phyloP scores from a whole-genome alignment of 108 stramenopile species.

The Cyclostephanos invisitatus region DNA sequence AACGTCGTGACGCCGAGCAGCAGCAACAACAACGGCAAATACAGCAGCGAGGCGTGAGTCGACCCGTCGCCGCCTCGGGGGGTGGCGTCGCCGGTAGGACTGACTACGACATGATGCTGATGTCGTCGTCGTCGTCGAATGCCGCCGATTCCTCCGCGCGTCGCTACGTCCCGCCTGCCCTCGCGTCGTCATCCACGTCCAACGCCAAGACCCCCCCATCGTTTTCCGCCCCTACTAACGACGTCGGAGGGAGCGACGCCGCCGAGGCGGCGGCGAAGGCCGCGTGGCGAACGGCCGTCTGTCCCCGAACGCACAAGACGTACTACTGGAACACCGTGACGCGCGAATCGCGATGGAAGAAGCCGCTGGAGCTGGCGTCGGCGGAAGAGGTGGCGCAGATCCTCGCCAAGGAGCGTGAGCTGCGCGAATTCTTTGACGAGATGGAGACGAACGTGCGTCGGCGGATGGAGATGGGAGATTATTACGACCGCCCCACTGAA shows the following conservation, averaged over 20 bases:
- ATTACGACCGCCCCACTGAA: too few relatives aligned
- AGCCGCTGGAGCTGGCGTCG: conserved; percentile 76
- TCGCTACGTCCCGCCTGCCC: not conserved
- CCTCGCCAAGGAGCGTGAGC: conserved; percentile 68
- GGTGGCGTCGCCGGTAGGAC: not conserved
- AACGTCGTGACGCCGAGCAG: not conserved
- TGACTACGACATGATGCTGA: not conserved
- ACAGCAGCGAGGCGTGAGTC: too few relatives aligned
- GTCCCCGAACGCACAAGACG: conserved; percentile 73
- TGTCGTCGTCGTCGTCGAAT: not conserved
- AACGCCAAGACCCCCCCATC: not conserved
- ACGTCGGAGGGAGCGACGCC: not conserved
- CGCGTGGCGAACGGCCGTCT: conserved; percentile 72
- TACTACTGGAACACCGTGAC: conserved; percentile 94
- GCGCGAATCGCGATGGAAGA: conserved; percentile 94
- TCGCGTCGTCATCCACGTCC: not conserved
- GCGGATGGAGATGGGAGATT: conserved; percentile 23
- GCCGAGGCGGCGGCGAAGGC: not conserved
- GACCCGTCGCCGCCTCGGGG: too few relatives aligned
- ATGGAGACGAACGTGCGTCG: conserved; percentile 88
- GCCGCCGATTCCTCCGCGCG: not conserved
- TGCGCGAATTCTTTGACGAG: conserved; percentile 82
- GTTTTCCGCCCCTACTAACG: not conserved
- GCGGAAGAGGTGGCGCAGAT: conserved; percentile 65
- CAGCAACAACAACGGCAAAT: not conserved